Conservation (phyloP, 2,329 filamentous ascomycete genomes). For the Paracamarosporium sp. region DNA sequence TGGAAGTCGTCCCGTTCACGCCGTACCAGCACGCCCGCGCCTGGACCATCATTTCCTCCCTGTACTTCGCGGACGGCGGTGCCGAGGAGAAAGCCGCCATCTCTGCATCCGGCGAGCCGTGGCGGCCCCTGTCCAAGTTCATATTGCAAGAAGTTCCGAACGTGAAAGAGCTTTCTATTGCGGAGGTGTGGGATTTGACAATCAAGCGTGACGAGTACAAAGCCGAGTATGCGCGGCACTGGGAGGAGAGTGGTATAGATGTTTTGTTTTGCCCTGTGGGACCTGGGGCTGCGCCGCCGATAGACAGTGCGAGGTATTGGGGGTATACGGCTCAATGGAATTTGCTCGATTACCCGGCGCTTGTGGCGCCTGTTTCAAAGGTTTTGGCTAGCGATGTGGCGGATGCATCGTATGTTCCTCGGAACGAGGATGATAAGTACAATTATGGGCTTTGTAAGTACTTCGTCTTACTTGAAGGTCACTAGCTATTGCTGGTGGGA, state of each 20-base stretch:
- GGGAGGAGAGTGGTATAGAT: conserved; percentile 52
- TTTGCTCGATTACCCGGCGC: conserved; percentile 68
- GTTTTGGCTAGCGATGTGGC: conserved; percentile 50
- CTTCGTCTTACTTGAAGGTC: not conserved
- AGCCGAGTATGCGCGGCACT: conserved; percentile 48
- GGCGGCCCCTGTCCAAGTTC: conserved; percentile 62
- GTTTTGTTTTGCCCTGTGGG: conserved; percentile 66
- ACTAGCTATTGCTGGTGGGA: too few relatives aligned
- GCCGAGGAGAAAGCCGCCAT: conserved; percentile 58
- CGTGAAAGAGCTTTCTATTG: conserved; percentile 40
- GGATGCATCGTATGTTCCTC: conserved; percentile 46
- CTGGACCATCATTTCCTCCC: conserved; percentile 48
- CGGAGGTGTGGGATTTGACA: conserved; percentile 50
- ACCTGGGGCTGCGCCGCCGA: conserved; percentile 58
- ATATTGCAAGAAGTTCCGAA: conserved; percentile 58
- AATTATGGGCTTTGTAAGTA: conserved; percentile 55
- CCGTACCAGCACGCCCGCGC: conserved; percentile 55
- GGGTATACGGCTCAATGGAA: conserved; percentile 71
- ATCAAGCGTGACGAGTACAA: conserved; percentile 49
- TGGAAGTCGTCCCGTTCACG: conserved; percentile 59
- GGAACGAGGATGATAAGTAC: conserved; percentile 56
- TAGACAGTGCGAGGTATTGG: conserved; percentile 63
- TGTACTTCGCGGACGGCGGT: conserved; percentile 63
- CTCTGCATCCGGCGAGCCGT: conserved; percentile 61
- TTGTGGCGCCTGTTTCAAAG: conserved; percentile 61